Evolutionary conservation across 129 eudicot genomes (phyloP).

Genomic region (Centrapalus pauciflorus): DNA sequence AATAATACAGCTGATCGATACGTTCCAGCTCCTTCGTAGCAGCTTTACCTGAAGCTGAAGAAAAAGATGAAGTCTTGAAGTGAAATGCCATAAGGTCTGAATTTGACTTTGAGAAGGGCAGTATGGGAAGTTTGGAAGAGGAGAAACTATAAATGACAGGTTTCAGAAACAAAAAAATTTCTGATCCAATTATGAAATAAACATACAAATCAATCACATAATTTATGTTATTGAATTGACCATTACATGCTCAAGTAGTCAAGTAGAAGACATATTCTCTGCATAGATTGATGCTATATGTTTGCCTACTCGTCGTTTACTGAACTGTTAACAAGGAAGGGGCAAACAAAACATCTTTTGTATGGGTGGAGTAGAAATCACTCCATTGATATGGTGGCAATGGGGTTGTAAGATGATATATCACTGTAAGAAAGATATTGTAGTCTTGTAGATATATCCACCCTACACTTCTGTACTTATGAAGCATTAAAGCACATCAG

Average conservation of each 20-base stretch:
- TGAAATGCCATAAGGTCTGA: conserved; percentile 4
- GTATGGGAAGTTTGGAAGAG: background rate
- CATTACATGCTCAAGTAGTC: background rate
- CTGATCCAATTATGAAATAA: background rate
- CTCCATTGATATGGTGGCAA: background rate
- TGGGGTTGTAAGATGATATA: background rate
- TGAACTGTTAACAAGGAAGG: background rate
- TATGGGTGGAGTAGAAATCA: background rate
- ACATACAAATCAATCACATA: background rate
- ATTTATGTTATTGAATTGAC: background rate
- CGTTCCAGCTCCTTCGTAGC: conserved; percentile 84
- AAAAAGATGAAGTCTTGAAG: conserved; percentile 8
- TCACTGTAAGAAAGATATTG: background rate
- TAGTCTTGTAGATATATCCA: background rate
- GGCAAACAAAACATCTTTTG: background rate
- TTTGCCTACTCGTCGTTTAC: background rate
- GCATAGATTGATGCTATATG: background rate
- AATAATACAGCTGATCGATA: conserved; percentile 70
- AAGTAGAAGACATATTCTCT: no score
- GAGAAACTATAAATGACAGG: background rate
- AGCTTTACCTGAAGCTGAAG: conserved; percentile 81
- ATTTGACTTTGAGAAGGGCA: background rate
- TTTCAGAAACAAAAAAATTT: background rate
- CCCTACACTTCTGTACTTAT: background rate
- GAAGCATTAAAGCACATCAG: background rate